Base-by-base conservation (phyloP, 352 stramenopile species). In the Pythium biforme region DNA sequence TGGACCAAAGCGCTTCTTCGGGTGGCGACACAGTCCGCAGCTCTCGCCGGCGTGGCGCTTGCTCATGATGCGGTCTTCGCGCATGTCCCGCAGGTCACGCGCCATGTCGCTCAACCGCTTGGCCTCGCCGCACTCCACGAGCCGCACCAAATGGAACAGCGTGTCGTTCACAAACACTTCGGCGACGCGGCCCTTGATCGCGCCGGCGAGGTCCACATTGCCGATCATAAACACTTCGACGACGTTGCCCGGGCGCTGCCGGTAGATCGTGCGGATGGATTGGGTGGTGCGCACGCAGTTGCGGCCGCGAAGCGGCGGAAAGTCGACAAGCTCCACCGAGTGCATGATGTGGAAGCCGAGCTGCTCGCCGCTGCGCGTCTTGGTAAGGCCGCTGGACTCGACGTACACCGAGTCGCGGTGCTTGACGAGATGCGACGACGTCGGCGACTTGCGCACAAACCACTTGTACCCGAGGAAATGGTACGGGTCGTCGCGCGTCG, bases 331-430 rank as follows among this genome's bases (percentile, higher is more conserved):
- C 41, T 82, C 74, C 1, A 85, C 47, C 10, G 74, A 82, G 57
- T 85, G 74, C 47, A 81, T 56, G 40, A 82, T 75, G 29, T 79
- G 74, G 61, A 75, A 82, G 4, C 76, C 76, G 23, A 85, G 59
- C 20, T 58, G 46, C 31, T 82, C 66, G 2, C 74, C 71, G 0
- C 59, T 59, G 9, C 51, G 63, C 7, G 62, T 75, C 33, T 41
- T 78, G 4, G 67, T 81, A 33, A 77, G 53, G 0, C 76, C 74
- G 3, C 61, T 73, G 43, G 51, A 55, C 48, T 85, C 76, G 22
- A 85, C 52, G 56, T 74, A 80, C 9, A 85, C 72, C 40, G 76
- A 80, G 48, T 85, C 76, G 15, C 76, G 74, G 33, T 72, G 69
- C 14, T 67, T 69, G 29, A 73, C 58, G 20, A 85, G 37, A 3